Evolutionary conservation across 192 early-diverging fungal species (phyloP).

Genomic region (Gigaspora rosea): DNA sequence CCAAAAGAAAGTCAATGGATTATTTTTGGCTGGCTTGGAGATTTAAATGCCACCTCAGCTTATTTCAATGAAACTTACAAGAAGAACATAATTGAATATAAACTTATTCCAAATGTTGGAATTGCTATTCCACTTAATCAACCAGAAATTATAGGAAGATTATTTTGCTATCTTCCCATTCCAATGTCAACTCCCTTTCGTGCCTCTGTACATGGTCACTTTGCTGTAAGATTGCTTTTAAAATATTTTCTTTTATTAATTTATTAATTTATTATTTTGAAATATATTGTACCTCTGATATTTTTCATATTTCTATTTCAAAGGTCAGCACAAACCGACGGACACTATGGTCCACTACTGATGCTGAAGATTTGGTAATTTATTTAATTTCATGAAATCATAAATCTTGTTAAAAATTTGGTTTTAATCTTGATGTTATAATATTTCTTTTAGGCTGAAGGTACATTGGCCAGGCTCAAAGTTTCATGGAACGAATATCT

Average conservation of each 20-base stretch:
- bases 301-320: too few species aligned
- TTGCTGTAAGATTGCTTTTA: not conserved
- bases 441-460: not conserved
- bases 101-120: not conserved
- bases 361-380: not conserved
- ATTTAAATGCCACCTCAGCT: not conserved
- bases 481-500: slow-evolving; percentile 3
- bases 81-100: not conserved
- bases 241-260: too few species aligned
- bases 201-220: not conserved
- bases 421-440: not conserved
- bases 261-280: too few species aligned
- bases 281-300: too few species aligned
- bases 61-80: not conserved
- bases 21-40: not conserved
- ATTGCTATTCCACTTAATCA: not conserved
- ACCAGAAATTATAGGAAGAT: not conserved
- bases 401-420: too few species aligned
- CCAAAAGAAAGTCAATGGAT: not conserved
- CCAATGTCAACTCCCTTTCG: not conserved
- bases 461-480: not conserved
- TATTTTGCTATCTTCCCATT: not conserved
- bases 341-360: not conserved
- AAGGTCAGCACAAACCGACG: slow-evolving; percentile 10
- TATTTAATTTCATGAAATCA: not conserved